phyloP scores from a whole-genome alignment of 2,329 filamentous ascomycete species.

The Colletotrichum agaves region DNA sequence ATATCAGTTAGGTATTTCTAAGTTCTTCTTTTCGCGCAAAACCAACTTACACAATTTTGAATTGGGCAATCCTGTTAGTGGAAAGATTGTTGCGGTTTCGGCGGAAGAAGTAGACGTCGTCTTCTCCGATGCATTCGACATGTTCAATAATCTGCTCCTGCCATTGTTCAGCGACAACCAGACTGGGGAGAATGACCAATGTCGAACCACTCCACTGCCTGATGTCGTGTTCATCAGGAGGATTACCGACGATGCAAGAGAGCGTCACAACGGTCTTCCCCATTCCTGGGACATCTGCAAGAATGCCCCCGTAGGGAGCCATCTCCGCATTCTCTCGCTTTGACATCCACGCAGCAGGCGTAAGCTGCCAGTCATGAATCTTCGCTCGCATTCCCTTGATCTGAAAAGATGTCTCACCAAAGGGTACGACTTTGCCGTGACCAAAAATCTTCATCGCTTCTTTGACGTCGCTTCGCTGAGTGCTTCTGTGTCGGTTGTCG shows the following conservation, averaged over 20 bases:
- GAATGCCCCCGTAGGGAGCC: constrained; percentile 62
- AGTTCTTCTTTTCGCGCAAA: no score
- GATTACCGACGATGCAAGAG: constrained; percentile 49
- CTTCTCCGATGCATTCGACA: background rate
- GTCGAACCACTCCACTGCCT: constrained; percentile 49
- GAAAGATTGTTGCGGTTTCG: no score
- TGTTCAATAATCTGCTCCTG: constrained; percentile 9
- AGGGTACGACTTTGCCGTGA: background rate
- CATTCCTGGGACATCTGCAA: constrained; percentile 72
- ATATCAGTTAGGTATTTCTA: no score
- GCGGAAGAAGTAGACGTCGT: background rate
- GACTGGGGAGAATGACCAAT: constrained; percentile 47
- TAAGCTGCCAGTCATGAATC: constrained; percentile 51
- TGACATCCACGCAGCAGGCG: constrained; percentile 64
- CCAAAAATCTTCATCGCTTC: background rate
- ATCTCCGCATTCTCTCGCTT: constrained; percentile 52
- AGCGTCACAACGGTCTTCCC: constrained; percentile 69
- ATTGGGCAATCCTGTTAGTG: background rate
- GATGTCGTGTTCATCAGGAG: constrained; percentile 51
- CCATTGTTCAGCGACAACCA: constrained; percentile 5
- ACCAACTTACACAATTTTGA: background rate
- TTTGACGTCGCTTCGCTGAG: background rate
- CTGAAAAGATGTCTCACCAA: background rate
- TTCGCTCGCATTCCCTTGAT: background rate
- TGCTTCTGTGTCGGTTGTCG: background rate